Evolutionary conservation across 2,329 filamentous ascomycete species (phyloP), one percentile per base, ranked within the genome.

Genomic region (Trichoderma simmonsii): DNA sequence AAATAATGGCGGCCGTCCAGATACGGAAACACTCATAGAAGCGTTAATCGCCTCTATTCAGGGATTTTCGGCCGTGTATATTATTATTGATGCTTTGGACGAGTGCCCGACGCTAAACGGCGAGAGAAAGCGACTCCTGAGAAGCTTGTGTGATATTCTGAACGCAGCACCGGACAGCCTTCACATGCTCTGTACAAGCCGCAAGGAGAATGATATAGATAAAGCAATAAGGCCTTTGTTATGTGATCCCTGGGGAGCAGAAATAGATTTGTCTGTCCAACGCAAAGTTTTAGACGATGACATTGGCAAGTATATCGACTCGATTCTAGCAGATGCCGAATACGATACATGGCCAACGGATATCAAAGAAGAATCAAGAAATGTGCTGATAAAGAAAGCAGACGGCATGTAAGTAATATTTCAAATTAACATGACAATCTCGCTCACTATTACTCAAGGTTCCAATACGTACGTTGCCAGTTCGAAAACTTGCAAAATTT

Each of bases 391-490:
- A 4, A 24, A 62, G 11, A 71, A 62, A 12, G 70, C 70, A 18
- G 70, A 67, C 18, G 63, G 70, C 36, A 57, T 67, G 70, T 71
- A 26, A 24, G 70, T 57, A 4, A 8, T 28, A 0, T 4, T 8
- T n/a, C 15, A 18, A 4, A 59, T 11, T 32, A 0, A 6, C 14
- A 30, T 18, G 3, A 12, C 18, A n/a, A 15, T 4, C 15, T 30
- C 28, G 6, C 26, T 30, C 15, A n/a, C 15, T 12, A 14, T 59
- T 4, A 15, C 5, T 15, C 26, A 3, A 71, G 70, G 70, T 71
- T 71, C 12, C 63, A 71, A 14, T 71, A 71, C n/a, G 63, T 71
- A 18, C n/a, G 21, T 24, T 61, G 28, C 24, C 70, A 68, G 36
- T 28, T 68, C 28, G 70, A 71, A 21, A 24, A 30, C 2, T 24